Percentiles rank a stretch among this genome's conserved stretches.
These are phyloP conservation scores for Acacia melanoxylon DNA, from an alignment of 306 rosid species.

Conservation along the genomic window DNA sequence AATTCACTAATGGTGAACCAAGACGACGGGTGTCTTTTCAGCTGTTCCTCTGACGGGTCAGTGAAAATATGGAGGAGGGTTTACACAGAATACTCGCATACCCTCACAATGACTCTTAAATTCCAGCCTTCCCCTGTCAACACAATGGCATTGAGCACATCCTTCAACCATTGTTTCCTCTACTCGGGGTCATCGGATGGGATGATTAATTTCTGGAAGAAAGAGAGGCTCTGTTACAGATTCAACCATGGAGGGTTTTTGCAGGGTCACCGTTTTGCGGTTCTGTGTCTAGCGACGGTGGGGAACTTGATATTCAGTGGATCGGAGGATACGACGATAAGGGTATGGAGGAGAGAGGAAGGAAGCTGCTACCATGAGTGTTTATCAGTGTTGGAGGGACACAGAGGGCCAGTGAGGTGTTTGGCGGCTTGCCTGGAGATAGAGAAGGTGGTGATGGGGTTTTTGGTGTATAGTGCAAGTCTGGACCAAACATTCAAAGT, in stretches of 20 bases:
- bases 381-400: conserved; percentile 71
- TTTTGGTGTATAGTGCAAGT: conserved; percentile 51
- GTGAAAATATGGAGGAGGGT: conserved; percentile 77
- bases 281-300: conserved; percentile 59
- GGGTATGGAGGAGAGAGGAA: conserved; percentile 71
- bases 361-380: conserved; percentile 72
- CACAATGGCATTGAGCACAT: conserved; percentile 51
- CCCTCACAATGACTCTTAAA: conserved; percentile 59
- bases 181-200: conserved; percentile 70
- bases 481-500: conserved; percentile 71
- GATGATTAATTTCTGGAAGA: conserved; percentile 60
- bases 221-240: conserved; percentile 58
- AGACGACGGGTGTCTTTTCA: conserved; percentile 75
- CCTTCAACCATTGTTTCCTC: conserved; percentile 49
- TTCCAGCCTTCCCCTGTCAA: conserved; percentile 64
- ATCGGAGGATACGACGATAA: conserved; percentile 72
- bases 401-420: conserved; percentile 78
- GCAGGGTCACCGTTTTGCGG: conserved; percentile 70
- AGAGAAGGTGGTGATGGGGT: not conserved
- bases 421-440: conserved; percentile 66
- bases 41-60: conserved; percentile 72
- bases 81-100: conserved; percentile 69
- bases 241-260: conserved; percentile 74
- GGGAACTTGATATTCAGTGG: conserved; percentile 77
- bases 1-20: conserved; percentile 63